These are phyloP conservation scores for Bryopsis sp. DNA, from an alignment of 139 green algal species.

Conservation along the genomic window DNA sequence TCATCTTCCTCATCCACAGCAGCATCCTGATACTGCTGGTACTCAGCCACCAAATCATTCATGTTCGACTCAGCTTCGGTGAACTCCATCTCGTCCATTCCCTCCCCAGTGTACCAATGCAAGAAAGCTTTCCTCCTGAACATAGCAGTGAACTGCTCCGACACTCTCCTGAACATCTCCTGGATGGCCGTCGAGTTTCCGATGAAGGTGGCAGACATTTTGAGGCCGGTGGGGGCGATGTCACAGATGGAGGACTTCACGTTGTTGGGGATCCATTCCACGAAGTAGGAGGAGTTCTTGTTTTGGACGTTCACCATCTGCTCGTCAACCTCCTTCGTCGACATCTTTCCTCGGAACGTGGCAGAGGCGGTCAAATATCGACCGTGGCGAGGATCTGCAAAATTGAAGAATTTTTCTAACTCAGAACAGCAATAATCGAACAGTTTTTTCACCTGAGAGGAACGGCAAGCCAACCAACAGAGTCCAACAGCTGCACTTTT, in stretches of 20 bases:
- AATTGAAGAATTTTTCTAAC: no score
- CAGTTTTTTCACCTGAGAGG: no score
- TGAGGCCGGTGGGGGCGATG: constrained; percentile 93
- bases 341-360: constrained; percentile 95
- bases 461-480: no score
- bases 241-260: constrained; percentile 95
- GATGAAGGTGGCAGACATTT: constrained; percentile 96
- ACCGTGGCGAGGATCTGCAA: constrained; percentile 94
- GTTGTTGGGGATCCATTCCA: constrained; percentile 99
- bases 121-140: constrained; percentile 99
- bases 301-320: constrained; percentile 99
- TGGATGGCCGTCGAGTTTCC: constrained; percentile 93
- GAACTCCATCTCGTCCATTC: constrained; percentile 99
- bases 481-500: no score
- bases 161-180: constrained; percentile 92
- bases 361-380: constrained; percentile 96
- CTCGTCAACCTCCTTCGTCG: constrained; percentile 97
- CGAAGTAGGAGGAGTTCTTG: constrained; percentile 99
- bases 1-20: constrained; percentile 84
- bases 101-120: constrained; percentile 99
- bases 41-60: constrained; percentile 95
- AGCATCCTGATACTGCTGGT: constrained; percentile 99
- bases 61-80: constrained; percentile 98
- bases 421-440: no score
- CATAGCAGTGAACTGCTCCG: constrained; percentile 99